Evolutionary conservation across 1,139 yeast species (phyloP).

Genomic region (Blastobotrys proliferans): DNA sequence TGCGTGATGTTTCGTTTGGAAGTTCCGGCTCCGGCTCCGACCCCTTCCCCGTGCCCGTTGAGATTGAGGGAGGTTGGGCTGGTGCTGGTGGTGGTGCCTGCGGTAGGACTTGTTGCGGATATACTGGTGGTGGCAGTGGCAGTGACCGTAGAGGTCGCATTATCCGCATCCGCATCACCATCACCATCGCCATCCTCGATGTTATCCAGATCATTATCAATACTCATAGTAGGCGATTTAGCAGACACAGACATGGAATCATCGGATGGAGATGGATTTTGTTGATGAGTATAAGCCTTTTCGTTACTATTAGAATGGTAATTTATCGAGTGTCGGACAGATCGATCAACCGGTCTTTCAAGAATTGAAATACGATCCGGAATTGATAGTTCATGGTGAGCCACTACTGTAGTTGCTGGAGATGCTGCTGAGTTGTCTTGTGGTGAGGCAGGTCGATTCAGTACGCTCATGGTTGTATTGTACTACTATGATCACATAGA

Average conservation of each 20-base stretch:
- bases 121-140: background rate
- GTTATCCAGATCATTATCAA: background rate
- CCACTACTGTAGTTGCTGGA: too few relatives aligned
- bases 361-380: background rate
- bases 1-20: too few relatives aligned
- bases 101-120: background rate
- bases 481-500: background rate
- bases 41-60: background rate
- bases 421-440: too few relatives aligned
- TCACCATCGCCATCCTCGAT: background rate
- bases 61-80: background rate
- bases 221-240: too few relatives aligned
- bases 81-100: background rate
- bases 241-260: too few relatives aligned
- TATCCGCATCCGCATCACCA: background rate
- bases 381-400: background rate
- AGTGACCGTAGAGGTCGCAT: background rate
- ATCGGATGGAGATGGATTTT: too few relatives aligned
- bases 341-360: background rate
- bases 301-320: background rate
- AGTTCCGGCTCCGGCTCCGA: too few relatives aligned
- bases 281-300: too few relatives aligned
- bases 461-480: constrained; percentile 2
- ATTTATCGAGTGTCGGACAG: background rate
- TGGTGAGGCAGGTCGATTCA: constrained; percentile 2